Base-by-base conservation (phyloP, 495 filamentous ascomycete genomes). In the Hyaloscypha variabilis region DNA sequence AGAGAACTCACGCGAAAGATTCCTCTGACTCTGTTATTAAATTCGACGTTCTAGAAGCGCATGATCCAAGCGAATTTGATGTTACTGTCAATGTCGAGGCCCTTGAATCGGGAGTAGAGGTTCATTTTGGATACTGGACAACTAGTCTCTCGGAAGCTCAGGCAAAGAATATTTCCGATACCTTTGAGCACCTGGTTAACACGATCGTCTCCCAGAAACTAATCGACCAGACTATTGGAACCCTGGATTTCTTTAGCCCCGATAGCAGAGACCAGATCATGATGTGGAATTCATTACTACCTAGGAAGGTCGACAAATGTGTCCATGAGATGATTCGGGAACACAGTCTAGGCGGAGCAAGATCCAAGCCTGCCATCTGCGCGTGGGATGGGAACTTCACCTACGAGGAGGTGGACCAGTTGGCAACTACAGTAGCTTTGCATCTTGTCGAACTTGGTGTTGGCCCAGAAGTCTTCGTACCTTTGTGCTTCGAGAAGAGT, bases 321-420 rank as follows among this genome's bases (percentile, higher is more conserved):
- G 73, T 82, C 6, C 81, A 86, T 67, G 76, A 83, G 8, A 62
- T 84, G 5, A 5, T 78, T 88, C 51, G 63, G 70, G 17, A 66
- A 79, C 55, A 78, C 81, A 59, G 74, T 75, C 3, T 4, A 8
- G 28, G 8, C 5, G 56, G 3, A 60, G 8, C 61, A 46, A 17
- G 25, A 64, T 5, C 5, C 46, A 5, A 17, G 2, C 55, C n/a
- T 30, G 67, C 67, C 6, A 53, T 69, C 8, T 23, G 19, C 17
- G 25, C 76, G 0, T 80, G 76, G 75, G 78, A 80, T 64, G 78
- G 74, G 0, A 42, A 52, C 1, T 68, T 79, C 24, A 78, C 73
- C 3, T 80, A 79, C 39, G 19, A 28, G 8, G 54, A 63, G 30
- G 42, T 70, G 8, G 67, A 67, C 28, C 3, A 46, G 4, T 10